Evolutionary conservation across 129 eudicot genomes (phyloP).

Genomic region (Pittosporum tobira): DNA sequence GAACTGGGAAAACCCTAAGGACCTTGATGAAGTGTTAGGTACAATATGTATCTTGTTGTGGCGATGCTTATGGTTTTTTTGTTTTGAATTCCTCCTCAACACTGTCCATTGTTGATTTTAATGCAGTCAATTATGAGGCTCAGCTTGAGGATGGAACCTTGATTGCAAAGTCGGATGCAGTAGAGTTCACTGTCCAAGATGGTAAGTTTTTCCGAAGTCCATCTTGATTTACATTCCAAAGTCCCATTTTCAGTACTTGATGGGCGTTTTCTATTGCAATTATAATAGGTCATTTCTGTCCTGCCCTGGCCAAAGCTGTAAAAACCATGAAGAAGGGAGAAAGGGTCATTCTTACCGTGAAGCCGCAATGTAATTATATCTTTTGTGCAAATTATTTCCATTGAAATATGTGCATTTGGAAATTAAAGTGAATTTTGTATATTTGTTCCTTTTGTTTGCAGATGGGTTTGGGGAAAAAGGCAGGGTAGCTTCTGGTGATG

Average conservation of each 20-base stretch:
- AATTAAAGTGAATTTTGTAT: neutral
- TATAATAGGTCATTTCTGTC: constrained; percentile 63
- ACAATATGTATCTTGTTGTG: neutral
- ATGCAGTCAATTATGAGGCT: constrained; percentile 82
- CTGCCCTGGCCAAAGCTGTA: constrained; percentile 77
- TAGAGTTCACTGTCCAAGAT: constrained; percentile 71
- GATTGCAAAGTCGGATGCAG: constrained; percentile 62
- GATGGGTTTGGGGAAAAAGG: constrained; percentile 98
- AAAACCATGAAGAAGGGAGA: constrained; percentile 99
- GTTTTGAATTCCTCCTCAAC: neutral
- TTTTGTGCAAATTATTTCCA: neutral
- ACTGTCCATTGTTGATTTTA: neutral
- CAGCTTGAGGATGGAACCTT: constrained; percentile 71
- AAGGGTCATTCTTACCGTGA: constrained; percentile 61
- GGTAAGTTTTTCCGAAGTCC: too few species aligned
- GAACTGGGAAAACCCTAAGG: constrained; percentile 95
- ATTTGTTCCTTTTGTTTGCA: constrained; percentile 18
- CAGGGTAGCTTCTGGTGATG: constrained; percentile 51
- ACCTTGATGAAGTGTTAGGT: constrained; percentile 94
- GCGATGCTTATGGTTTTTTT: neutral
- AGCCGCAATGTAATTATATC: constrained; percentile 65
- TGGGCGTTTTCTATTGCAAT: neutral
- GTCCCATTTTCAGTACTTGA: too few species aligned
- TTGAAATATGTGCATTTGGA: neutral
- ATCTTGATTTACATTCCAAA: too few species aligned